phyloP scores from a whole-genome alignment of 2,329 filamentous ascomycete species.

The Fusarium cyanostomum region DNA sequence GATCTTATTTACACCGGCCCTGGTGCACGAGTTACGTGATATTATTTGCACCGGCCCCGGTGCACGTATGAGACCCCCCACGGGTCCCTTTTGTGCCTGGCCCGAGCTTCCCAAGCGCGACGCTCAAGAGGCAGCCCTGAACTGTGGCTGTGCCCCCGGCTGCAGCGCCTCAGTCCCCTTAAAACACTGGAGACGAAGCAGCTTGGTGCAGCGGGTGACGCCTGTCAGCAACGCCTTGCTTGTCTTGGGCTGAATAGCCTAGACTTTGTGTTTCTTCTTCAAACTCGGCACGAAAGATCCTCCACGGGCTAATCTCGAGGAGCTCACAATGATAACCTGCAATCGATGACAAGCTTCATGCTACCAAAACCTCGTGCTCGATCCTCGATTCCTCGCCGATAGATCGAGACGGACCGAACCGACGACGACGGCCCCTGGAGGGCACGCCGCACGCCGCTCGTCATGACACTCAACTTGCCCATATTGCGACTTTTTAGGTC shows the following conservation, averaged over 20 bases:
- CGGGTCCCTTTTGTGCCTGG: slow-evolving; percentile 34
- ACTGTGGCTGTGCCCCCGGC: slow-evolving; percentile 38
- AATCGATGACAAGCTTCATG: slow-evolving; percentile 27
- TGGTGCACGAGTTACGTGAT: no score
- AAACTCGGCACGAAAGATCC: background rate
- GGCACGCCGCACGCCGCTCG: slow-evolving; percentile 50
- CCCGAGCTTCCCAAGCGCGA: slow-evolving; percentile 19
- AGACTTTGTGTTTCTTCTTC: slow-evolving; percentile 12
- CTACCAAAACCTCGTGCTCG: slow-evolving; percentile 17
- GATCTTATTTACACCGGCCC: no score
- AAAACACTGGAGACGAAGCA: slow-evolving; percentile 10
- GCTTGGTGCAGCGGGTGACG: slow-evolving; percentile 30
- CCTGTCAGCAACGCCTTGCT: slow-evolving; percentile 32
- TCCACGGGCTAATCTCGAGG: background rate
- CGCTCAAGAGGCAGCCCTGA: background rate
- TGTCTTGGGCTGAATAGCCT: slow-evolving; percentile 19
- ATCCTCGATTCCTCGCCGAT: slow-evolving; percentile 19
- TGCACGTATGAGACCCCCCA: slow-evolving; percentile 9
- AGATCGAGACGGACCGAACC: slow-evolving; percentile 9
- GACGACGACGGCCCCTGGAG: slow-evolving; percentile 49
- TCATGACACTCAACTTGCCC: slow-evolving; percentile 71
- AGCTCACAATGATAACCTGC: slow-evolving; percentile 30
- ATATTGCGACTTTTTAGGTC: slow-evolving; percentile 79
- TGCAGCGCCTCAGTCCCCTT: slow-evolving; percentile 39
- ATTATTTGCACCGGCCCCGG: no score